Base-by-base conservation (phyloP, 1,284 basidiomycete genomes). In the Ceratobasidium sp. region DNA sequence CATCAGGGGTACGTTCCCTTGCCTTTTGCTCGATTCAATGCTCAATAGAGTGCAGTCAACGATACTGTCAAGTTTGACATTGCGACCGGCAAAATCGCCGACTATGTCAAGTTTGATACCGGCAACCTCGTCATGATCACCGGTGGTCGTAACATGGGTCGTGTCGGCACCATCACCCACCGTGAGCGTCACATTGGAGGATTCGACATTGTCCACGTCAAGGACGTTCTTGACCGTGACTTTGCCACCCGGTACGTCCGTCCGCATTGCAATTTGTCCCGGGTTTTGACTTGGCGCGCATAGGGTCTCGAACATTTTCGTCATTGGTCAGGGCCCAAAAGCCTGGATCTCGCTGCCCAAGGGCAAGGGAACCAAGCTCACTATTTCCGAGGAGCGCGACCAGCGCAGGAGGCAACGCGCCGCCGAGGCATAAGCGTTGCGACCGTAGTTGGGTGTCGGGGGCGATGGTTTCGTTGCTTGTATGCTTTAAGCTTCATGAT, bases 81-180 rank as follows among this genome's bases (percentile, higher is more conserved):
- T 73, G 90, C 93, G 79, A 90, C 94, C 81, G 87, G 89, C 83
- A 98, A 98, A 86, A 95, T 99, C 79, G 71, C 64, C 75, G 96
- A 96, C 78, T 93, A 88, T 79, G 89, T 97, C 81, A 91, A 94
- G 81, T 99, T 99, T 79, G 97, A 99, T 81, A 94, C 93, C 71
- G 96, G 96, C 75, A 97, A 97, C 85, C 89, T 97, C 75, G 94
- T 94, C 80, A 95, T 97, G 87, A 88, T 97, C 83, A 99, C 97
- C 74, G 96, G 96, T 80, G 96, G 96, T 76, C 94, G 96, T 81
- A 99, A 98, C 91, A 97, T 97, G 94, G 96, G 97, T 78, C 91
- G 97, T 84, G 91, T 89, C 72, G 97, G 96, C 86, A 87, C 94
- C 73, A 97, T 99, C 77, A 88, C 93, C 72, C 93, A 96, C 83